A percentile compares a stretch with the other conserved stretches of the same genome.
These are phyloP conservation scores for Emmonsiellopsis sp. DNA, from an alignment of 2,329 filamentous ascomycete species.

Conservation along the genomic window DNA sequence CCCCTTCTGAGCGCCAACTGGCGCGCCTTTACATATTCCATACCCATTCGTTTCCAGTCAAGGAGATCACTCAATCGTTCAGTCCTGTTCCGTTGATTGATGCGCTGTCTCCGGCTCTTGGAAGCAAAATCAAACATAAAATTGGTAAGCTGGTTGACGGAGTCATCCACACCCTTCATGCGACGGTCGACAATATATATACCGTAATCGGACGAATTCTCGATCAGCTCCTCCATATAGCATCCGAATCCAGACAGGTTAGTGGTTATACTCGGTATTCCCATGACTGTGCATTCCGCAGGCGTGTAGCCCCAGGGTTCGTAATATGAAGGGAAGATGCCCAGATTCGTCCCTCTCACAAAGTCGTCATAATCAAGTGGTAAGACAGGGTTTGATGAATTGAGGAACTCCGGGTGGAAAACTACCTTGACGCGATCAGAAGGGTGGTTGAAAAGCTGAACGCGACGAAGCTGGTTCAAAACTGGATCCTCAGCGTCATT, in stretches of 20 bases:
- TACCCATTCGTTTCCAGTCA: conserved; percentile 98
- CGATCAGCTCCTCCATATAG: conserved; percentile 98
- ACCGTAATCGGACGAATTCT: conserved; percentile 95
- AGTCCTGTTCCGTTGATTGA: conserved; percentile 96
- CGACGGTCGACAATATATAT: conserved; percentile 98
- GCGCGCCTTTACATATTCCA: conserved; percentile 97
- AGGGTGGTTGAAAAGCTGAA: conserved; percentile 94
- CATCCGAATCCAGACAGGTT: conserved; percentile 97
- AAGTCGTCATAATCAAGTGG: conserved; percentile 98
- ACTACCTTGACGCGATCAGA: conserved; percentile 93
- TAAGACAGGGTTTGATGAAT: conserved; percentile 87
- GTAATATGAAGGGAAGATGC: conserved; percentile 95
- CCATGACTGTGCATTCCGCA: conserved; percentile 97
- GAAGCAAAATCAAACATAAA: conserved; percentile 90
- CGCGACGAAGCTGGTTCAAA: conserved; percentile 87
- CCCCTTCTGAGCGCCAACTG: conserved; percentile 77
- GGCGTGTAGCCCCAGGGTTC: conserved; percentile 99
- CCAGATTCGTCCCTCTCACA: conserved; percentile 90
- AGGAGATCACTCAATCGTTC: conserved; percentile 89
- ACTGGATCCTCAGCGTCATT: conserved; percentile 92
- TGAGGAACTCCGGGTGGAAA: conserved; percentile 97
- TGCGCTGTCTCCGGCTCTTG: conserved; percentile 92
- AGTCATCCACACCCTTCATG: conserved; percentile 92
- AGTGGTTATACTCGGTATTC: conserved; percentile 94
- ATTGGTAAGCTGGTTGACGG: conserved; percentile 85